Base-by-base conservation (phyloP, 768 basidiomycete species). In the Phanerochaete carnosa region DNA sequence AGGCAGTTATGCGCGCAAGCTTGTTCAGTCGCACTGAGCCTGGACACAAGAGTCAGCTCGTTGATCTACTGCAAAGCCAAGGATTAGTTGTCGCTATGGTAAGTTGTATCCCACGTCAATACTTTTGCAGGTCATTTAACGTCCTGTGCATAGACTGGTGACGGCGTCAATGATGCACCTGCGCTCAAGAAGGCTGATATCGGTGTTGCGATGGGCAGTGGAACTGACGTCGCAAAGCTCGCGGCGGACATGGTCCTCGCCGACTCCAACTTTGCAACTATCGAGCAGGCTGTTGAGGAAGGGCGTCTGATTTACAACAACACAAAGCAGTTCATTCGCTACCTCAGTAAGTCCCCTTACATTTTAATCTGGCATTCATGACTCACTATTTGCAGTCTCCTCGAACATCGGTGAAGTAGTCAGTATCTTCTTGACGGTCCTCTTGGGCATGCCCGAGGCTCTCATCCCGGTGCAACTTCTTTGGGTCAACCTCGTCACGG, bases 361-460 rank as follows among this genome's bases (percentile, higher is more conserved):
- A 32, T 55, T 60, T 26, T 39, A 35, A 35, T 59, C 45, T 47
- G 23, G 35, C 52, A 43, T 12, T 60, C 29, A 59, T 49, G 70
- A 37, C 45, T 63, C 45, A 59, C 33, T 19, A 28, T 57, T 32
- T 45, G 35, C 64, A 90, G 88, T 93, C 76, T 97, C 95, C 30
- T 95, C 93, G 61, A 98, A 97, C 79, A 97, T 97, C 71, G 95
- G 95, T 58, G 95, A 97, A 74, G 95, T 96, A 65, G 94, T 96
- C 75, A 91, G 92, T 73, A 99, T 99, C 75, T 99, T 99, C 82
- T 77, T 98, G 66, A 98, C 97, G 1, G 95, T 98, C 26, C 81
- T 98, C 51, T 81, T 99, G 62, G 96, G 97, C 70, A 98, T 98
- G 96, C 96, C 96, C n/a, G 96, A 98, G 74, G 96, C 97, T 55